Conservation (phyloP, 1,139 yeast genomes). For the Debaryomyces psychrophilus region DNA sequence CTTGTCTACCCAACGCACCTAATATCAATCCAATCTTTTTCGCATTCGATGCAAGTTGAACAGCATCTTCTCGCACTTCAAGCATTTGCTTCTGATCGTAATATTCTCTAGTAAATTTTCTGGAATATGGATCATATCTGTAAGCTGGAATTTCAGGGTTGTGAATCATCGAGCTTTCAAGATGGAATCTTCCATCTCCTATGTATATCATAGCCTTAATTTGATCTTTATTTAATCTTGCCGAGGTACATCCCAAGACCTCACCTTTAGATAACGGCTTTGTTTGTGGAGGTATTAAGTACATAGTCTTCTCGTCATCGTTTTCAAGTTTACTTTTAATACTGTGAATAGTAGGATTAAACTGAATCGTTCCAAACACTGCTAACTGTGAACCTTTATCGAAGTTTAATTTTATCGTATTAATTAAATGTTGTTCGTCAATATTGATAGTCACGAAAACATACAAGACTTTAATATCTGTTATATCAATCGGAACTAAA, state of each 20-base stretch:
- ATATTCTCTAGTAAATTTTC: slow-evolving; percentile 85
- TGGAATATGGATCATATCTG: slow-evolving; percentile 91
- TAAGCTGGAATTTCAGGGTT: slow-evolving; percentile 91
- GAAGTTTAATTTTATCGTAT: slow-evolving; percentile 75
- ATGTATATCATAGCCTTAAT: slow-evolving; percentile 83
- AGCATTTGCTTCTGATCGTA: slow-evolving; percentile 87
- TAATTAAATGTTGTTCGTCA: slow-evolving; percentile 78
- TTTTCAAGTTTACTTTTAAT: slow-evolving; percentile 61
- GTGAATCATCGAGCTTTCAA: slow-evolving; percentile 96
- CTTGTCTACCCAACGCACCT: slow-evolving; percentile 98
- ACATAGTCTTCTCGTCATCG: slow-evolving; percentile 54
- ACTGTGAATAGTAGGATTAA: slow-evolving; percentile 90
- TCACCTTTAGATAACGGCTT: slow-evolving; percentile 95
- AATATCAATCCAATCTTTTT: slow-evolving; percentile 79
- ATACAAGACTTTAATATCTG: slow-evolving; percentile 85
- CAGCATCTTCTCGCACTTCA: slow-evolving; percentile 72
- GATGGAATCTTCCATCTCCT: slow-evolving; percentile 96
- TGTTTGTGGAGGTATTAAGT: slow-evolving; percentile 84
- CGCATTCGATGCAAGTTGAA: slow-evolving; percentile 59
- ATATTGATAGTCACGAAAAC: slow-evolving; percentile 94
- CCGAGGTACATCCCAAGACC: slow-evolving; percentile 94
- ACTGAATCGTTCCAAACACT: slow-evolving; percentile 93
- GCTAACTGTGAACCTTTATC: slow-evolving; percentile 65
- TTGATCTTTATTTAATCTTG: slow-evolving; percentile 64
- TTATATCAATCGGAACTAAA: slow-evolving; percentile 91